Evolutionary conservation across 2,329 filamentous ascomycete genomes (phyloP).

Genomic region (Calonectria pauciramosa): DNA sequence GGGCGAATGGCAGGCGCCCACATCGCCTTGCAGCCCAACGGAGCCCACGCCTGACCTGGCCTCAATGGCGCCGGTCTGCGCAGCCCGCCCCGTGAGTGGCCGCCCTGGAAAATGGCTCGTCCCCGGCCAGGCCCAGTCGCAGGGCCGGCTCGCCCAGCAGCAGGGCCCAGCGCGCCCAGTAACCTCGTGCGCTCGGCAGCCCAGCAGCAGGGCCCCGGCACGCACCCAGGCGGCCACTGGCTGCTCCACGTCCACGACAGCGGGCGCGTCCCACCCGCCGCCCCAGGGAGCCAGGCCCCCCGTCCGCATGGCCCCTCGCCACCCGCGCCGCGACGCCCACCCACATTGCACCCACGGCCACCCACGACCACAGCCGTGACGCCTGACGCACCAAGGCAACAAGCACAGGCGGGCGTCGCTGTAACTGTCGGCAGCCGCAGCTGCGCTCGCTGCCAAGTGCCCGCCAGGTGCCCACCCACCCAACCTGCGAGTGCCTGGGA

Average conservation of each 20-base stretch:
- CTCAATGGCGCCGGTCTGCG: constrained; percentile 4
- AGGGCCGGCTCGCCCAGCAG: neutral
- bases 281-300: neutral
- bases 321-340: neutral
- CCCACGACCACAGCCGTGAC: too few relatives aligned
- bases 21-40: constrained; percentile 19
- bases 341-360: too few relatives aligned
- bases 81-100: constrained; percentile 11
- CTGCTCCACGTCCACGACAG: neutral
- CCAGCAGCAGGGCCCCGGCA: neutral
- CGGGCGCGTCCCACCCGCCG: neutral
- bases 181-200: neutral
- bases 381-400: constrained; percentile 15
- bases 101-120: constrained; percentile 28
- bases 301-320: constrained; percentile 2
- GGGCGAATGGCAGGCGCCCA: constrained; percentile 19
- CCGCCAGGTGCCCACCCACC: neutral
- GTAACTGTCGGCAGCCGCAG: neutral
- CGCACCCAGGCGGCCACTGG: neutral
- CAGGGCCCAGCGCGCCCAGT: too few relatives aligned
- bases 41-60: constrained; percentile 20
- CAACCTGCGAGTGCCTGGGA: neutral
- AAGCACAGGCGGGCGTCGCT: neutral
- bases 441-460: neutral
- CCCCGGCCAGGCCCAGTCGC: neutral